A percentile compares a stretch with the other conserved stretches of the same genome.
Evolutionary conservation across 306 rosid species (phyloP).

Genomic region (Medicago lupulina): DNA sequence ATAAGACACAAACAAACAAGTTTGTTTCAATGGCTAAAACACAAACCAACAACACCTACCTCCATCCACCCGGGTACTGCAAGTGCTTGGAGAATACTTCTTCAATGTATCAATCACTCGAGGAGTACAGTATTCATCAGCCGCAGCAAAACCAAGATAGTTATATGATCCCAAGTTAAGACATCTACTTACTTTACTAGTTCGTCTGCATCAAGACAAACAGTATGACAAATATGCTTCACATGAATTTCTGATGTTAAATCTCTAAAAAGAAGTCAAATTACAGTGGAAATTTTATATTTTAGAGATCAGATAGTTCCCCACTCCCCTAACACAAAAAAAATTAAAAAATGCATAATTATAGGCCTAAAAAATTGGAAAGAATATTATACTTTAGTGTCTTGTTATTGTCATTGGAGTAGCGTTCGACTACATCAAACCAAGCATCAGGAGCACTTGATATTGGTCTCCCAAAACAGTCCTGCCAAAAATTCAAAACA

Average conservation of each 20-base stretch:
- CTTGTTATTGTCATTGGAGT: constrained; percentile 88
- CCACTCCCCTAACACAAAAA: background rate
- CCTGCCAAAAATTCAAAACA: constrained; percentile 50
- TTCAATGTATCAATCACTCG: constrained; percentile 74
- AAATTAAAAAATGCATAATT: background rate
- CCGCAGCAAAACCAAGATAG: constrained; percentile 92
- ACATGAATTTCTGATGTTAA: background rate
- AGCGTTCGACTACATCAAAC: constrained; percentile 96
- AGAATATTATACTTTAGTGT: constrained; percentile 62
- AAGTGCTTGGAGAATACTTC: constrained; percentile 84
- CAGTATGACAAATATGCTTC: background rate
- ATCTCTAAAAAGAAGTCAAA: background rate
- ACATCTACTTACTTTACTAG: constrained; percentile 65
- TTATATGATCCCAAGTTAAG: constrained; percentile 95
- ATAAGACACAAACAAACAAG: constrained; percentile 6
- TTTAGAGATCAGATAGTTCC: background rate
- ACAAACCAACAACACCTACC: constrained; percentile 52
- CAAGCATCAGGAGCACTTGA: constrained; percentile 96
- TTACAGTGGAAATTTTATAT: background rate
- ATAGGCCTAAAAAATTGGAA: background rate
- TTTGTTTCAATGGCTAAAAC: background rate
- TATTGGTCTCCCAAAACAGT: constrained; percentile 94
- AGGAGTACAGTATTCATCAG: constrained; percentile 92
- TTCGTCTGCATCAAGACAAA: constrained; percentile 56
- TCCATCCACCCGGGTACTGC: constrained; percentile 87